Conservation (phyloP, 78 protist species). For the Planoprotostelium fungivorum region DNA sequence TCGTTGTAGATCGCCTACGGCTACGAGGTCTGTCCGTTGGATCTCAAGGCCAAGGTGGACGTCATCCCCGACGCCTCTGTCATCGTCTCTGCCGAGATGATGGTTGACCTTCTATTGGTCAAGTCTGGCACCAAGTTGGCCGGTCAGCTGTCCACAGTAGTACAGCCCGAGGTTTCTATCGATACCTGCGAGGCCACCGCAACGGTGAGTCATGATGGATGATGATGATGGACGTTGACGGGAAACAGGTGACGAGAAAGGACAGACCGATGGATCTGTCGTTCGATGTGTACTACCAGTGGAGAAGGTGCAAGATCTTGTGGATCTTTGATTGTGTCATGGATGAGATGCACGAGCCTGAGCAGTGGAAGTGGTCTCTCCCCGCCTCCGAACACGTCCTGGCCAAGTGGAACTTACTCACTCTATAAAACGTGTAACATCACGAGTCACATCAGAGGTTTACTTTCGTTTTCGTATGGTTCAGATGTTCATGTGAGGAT, state of each 20-base stretch:
- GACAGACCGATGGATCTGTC: background rate
- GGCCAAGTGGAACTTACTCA: background rate
- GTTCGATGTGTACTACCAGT: background rate
- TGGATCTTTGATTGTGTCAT: background rate
- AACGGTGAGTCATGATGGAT: background rate
- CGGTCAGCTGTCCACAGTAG: background rate
- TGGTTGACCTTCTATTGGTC: background rate
- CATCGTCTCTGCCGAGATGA: background rate
- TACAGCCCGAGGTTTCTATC: background rate
- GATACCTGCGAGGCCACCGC: background rate
- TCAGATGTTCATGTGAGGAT: too few relatives aligned
- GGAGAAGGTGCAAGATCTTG: background rate
- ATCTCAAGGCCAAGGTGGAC: background rate
- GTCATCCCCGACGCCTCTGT: background rate
- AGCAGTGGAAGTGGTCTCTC: background rate
- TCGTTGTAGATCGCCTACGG: background rate
- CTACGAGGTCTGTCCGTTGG: background rate
- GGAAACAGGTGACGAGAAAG: too few relatives aligned
- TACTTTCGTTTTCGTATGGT: too few relatives aligned
- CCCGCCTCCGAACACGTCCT: background rate
- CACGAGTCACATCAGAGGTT: too few relatives aligned
- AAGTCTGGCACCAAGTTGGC: background rate
- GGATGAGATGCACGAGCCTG: background rate
- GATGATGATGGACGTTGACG: too few relatives aligned
- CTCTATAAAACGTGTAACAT: too few relatives aligned